phyloP scores from a whole-genome alignment of 2,329 filamentous ascomycete species.

The Sporothrix sp. region DNA sequence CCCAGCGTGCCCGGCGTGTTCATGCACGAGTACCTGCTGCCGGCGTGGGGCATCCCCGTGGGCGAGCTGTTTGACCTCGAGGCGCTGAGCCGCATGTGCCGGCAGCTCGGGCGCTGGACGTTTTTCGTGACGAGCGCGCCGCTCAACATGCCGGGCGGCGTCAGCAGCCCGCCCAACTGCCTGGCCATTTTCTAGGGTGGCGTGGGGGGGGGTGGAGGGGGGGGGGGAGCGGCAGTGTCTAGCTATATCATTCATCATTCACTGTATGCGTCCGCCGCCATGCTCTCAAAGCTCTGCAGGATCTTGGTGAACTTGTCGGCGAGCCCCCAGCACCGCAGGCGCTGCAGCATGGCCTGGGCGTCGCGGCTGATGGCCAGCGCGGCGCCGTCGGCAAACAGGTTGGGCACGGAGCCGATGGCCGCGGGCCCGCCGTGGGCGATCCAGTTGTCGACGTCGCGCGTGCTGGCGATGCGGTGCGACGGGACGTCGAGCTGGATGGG shows the following conservation, averaged over 20 bases:
- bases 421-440: conserved; percentile 21
- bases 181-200: conserved; percentile 8
- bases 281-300: conserved; percentile 17
- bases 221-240: too few relatives aligned
- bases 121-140: conserved; percentile 38
- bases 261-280: too few relatives aligned
- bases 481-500: conserved; percentile 19
- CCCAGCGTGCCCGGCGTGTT: conserved; percentile 16
- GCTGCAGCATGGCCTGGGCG: conserved; percentile 20
- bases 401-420: conserved; percentile 19
- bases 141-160: conserved; percentile 13
- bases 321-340: conserved; percentile 21
- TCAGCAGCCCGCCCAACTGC: conserved; percentile 17
- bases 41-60: conserved; percentile 13
- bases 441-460: conserved; percentile 17
- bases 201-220: too few relatives aligned
- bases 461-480: conserved; percentile 11
- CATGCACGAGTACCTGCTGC: conserved; percentile 15
- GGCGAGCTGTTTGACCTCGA: conserved; percentile 16
- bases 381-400: conserved; percentile 18
- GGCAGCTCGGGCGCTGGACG: conserved; percentile 36
- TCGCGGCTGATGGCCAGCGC: conserved; percentile 19
- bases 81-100: conserved; percentile 20
- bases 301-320: conserved; percentile 25
- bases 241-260: not conserved